phyloP scores from a whole-genome alignment of 768 basidiomycete genomes.

The Rhodosporidiobolus sp. region DNA sequence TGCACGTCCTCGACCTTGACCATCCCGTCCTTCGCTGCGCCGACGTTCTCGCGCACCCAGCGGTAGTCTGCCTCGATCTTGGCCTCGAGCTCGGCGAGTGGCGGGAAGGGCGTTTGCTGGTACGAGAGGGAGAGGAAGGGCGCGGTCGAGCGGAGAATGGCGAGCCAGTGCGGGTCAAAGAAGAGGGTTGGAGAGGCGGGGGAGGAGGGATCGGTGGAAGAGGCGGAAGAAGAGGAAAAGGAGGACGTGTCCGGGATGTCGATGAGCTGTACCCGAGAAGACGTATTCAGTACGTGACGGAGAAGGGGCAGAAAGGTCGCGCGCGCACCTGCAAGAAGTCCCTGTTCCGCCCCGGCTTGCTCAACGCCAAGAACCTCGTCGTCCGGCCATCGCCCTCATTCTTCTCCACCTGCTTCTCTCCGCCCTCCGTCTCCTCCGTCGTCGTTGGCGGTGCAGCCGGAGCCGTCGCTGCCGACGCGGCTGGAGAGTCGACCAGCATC shows the following conservation, averaged over 20 bases:
- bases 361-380: conserved; percentile 82
- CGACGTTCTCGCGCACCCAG: conserved; percentile 60
- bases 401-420: background rate
- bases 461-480: background rate
- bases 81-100: conserved; percentile 55
- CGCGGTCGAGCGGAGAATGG: conserved; percentile 81
- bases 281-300: no score
- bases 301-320: background rate
- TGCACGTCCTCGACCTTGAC: conserved; percentile 60
- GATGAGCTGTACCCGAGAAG: conserved; percentile 58
- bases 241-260: conserved; percentile 55
- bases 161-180: conserved; percentile 90
- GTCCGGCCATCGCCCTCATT: conserved; percentile 41
- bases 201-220: conserved; percentile 17
- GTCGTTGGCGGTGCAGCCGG: no score
- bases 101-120: conserved; percentile 61
- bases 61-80: conserved; percentile 57
- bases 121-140: conserved; percentile 64
- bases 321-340: conserved; percentile 71
- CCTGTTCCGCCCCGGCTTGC: conserved; percentile 73
- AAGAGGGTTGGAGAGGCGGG: conserved; percentile 50
- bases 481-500: background rate
- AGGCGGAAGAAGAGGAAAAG: conserved; percentile 11
- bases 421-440: background rate
- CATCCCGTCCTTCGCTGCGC: conserved; percentile 39